Percentiles rank a stretch among this genome's conserved stretches.
These are phyloP conservation scores for Fraxinus baroniana DNA, from an alignment of 305 asterid genomes.

Conservation along the genomic window DNA sequence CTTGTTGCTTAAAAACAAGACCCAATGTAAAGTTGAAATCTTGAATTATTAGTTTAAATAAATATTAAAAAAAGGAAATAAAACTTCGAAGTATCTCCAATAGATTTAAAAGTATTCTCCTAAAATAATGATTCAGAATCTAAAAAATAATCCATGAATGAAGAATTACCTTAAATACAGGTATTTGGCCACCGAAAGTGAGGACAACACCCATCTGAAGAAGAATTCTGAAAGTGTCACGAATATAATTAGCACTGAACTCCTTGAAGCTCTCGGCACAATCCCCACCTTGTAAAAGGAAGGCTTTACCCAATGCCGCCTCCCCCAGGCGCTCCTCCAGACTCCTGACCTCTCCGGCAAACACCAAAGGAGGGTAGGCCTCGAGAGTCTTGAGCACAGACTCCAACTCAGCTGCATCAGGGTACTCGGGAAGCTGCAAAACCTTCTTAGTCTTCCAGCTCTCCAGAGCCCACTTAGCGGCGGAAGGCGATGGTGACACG, in stretches of 20 bases:
- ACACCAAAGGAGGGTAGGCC: conserved; percentile 66
- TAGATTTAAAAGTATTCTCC: conserved; percentile 19
- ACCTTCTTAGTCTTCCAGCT: conserved; percentile 71
- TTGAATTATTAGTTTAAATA: neutral
- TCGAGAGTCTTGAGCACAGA: conserved; percentile 57
- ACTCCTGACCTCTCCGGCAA: conserved; percentile 79
- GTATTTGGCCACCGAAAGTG: conserved; percentile 76
- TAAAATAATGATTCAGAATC: conserved; percentile 8
- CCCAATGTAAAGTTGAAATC: neutral
- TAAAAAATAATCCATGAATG: neutral
- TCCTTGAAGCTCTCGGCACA: conserved; percentile 87
- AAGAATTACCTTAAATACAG: conserved; percentile 58
- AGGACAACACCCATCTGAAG: conserved; percentile 88
- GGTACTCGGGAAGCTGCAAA: conserved; percentile 75
- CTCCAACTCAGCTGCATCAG: conserved; percentile 52
- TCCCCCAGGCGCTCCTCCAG: conserved; percentile 74
- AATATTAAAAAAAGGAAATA: neutral
- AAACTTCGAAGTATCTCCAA: neutral
- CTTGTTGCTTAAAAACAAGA: neutral
- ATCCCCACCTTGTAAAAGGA: conserved; percentile 73
- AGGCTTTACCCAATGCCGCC: conserved; percentile 71
- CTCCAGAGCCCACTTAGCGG: conserved; percentile 49
- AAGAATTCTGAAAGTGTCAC: conserved; percentile 72
- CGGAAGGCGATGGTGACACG: conserved; percentile 25
- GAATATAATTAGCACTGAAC: conserved; percentile 62